Evolutionary conservation across 805 yeast species (phyloP).

Genomic region (Wickerhamiella bombiphila): DNA sequence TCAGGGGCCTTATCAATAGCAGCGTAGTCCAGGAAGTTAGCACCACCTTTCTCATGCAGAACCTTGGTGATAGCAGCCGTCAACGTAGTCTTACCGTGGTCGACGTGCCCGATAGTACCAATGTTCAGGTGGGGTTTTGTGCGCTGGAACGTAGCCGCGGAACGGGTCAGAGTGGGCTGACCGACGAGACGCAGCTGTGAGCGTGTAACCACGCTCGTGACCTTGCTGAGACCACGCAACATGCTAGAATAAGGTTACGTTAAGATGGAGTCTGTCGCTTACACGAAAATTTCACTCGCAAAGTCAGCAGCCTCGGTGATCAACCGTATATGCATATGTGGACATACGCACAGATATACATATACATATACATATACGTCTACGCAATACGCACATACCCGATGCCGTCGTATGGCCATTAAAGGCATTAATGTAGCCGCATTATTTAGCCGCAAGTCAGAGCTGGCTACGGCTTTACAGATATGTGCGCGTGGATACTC

Average conservation of each 20-base stretch:
- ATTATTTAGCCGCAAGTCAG: constrained; percentile 3
- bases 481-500: constrained; percentile 5
- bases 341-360: too few relatives aligned
- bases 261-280: too few relatives aligned
- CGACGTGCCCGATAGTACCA: constrained; percentile 98
- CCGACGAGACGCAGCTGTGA: constrained; percentile 3
- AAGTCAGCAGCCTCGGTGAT: too few relatives aligned
- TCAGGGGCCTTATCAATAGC: constrained; percentile 96
- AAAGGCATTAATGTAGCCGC: not conserved
- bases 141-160: constrained; percentile 76
- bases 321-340: too few relatives aligned
- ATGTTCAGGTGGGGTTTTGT: constrained; percentile 92
- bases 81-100: constrained; percentile 96
- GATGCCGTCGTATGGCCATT: too few relatives aligned
- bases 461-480: constrained; percentile 6
- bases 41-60: constrained; percentile 77
- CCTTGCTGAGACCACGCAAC: constrained; percentile 1
- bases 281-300: too few relatives aligned
- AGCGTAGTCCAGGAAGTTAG: constrained; percentile 81
- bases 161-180: constrained; percentile 10
- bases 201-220: constrained; percentile 1
- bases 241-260: too few relatives aligned
- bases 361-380: too few relatives aligned
- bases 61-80: constrained; percentile 98
- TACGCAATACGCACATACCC: too few relatives aligned